phyloP scores from a whole-genome alignment of 441 rosid genomes.

The Codiaeum variegatum region DNA sequence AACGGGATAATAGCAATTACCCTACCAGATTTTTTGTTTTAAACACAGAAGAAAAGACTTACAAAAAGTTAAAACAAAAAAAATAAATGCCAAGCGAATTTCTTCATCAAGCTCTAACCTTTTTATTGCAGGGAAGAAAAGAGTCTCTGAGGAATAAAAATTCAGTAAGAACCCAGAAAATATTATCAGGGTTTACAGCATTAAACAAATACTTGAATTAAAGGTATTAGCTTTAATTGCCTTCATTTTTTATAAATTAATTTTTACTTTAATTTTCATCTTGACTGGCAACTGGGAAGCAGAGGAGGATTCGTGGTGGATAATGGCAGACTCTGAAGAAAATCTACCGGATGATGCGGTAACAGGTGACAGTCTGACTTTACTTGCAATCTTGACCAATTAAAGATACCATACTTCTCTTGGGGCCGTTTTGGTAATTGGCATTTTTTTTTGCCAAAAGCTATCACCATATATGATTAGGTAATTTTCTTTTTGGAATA shows the following conservation, averaged over 20 bases:
- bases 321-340: not conserved
- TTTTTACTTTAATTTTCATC: not conserved
- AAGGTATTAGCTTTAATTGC: not conserved
- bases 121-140: not conserved
- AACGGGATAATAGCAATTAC: not conserved
- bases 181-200: not conserved
- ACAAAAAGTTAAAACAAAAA: not conserved
- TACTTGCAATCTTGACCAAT: not conserved
- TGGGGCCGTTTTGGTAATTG: not conserved
- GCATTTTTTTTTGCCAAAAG: not conserved
- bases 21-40: not conserved
- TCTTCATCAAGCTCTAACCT: conserved; percentile 18
- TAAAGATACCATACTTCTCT: not conserved
- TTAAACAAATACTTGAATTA: not conserved
- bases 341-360: conserved; percentile 16
- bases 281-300: conserved; percentile 6
- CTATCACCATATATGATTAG: not conserved
- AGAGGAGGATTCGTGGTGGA: not conserved
- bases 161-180: conserved; percentile 15
- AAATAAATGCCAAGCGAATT: not conserved
- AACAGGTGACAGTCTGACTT: conserved; percentile 12
- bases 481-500: too few relatives aligned
- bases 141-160: not conserved
- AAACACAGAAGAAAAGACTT: not conserved
- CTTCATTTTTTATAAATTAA: not conserved